Evolutionary conservation across 2,329 filamentous ascomycete species (phyloP), one percentile per base, ranked within the genome.

Genomic region (Ramularia endophylla): DNA sequence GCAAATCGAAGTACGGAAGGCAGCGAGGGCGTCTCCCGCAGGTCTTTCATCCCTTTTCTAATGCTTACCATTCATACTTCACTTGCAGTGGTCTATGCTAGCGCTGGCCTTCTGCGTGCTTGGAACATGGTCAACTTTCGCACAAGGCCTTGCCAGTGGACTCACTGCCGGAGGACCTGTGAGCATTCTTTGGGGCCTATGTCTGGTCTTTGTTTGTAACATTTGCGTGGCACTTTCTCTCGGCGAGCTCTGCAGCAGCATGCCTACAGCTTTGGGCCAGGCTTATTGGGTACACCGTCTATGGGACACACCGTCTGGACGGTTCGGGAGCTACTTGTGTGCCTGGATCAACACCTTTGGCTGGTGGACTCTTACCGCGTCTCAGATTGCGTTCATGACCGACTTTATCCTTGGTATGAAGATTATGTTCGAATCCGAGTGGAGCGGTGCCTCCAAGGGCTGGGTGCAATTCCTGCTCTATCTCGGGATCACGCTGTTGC

Each of bases 281-380:
- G 75, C 75, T 0, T 78, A 75, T 56, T 80, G 75, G 74, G 66
- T 73, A 1, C 65, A 68, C 44, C 62, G 66, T 8, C 58, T 74
- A 37, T 60, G 68, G 65, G 35, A 58, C 43, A 52, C 53, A 11
- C 58, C 56, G 0, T 32, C 51, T 1, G 75, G 74, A 2, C 67
- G 75, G 2, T 74, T 77, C 45, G 52, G 59, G 3, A 75, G 72
- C 1, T 79, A 78, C 51, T 66, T 78, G 59, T 76, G 73, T 48
- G 75, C 75, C 2, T 78, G 74, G 73, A 75, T 78, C 52, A 78
- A 78, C 56, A 75, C 70, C 0, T 77, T 77, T 43, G 75, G 75
- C 9, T 79, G 75, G 75, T 76, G 73, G 67, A 71, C 73, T 0
- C 57, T 78, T 43, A 72, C 71, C 0, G 75, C 75, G 0, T 77